phyloP scores from a whole-genome alignment of 148 eudicot species.

The Rhododendron henanense region DNA sequence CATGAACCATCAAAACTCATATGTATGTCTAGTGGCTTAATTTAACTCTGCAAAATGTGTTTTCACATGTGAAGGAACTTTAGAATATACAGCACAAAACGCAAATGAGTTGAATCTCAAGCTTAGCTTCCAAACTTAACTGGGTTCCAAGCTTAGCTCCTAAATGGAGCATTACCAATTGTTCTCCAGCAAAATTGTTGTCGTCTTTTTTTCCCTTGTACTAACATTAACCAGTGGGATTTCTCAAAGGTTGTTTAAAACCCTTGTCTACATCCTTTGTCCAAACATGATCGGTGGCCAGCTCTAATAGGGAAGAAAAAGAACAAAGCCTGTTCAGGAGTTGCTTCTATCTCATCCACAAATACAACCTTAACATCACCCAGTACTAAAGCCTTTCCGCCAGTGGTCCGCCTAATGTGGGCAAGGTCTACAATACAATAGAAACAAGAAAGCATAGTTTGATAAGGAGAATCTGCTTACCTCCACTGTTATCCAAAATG shows the following conservation, averaged over 20 bases:
- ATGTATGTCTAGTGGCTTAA: neutral
- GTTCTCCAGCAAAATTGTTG: neutral
- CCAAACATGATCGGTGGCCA: neutral
- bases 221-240: neutral
- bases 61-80: neutral
- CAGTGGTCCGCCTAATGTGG: neutral
- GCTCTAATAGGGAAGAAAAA: neutral
- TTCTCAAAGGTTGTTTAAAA: neutral
- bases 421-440: neutral
- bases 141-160: neutral
- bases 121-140: neutral
- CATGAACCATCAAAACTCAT: neutral
- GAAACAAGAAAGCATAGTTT: neutral
- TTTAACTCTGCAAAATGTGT: neutral
- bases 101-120: neutral
- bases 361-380: neutral
- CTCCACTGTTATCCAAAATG: constrained; percentile 86
- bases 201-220: neutral
- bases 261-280: neutral
- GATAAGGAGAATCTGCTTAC: constrained; percentile 32
- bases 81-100: neutral
- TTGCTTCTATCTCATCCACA: neutral
- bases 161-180: neutral
- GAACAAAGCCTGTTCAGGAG: neutral
- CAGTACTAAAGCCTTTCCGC: neutral